Percentiles rank a stretch among this genome's conserved stretches.
These are phyloP conservation scores for Ceratonia siliqua DNA, from an alignment of 306 rosid genomes.

Conservation along the genomic window DNA sequence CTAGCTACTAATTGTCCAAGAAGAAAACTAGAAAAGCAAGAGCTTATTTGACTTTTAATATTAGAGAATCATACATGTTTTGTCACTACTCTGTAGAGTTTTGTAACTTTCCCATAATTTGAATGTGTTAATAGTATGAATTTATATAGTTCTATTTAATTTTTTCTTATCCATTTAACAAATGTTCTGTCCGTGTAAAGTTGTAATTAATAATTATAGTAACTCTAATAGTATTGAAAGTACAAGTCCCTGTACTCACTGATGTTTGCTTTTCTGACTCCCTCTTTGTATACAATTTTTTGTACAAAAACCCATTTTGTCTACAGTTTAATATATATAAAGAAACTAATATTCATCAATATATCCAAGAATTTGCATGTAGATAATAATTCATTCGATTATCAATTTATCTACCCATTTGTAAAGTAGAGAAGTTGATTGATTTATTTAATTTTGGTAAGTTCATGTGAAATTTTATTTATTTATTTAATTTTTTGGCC, in stretches of 20 bases:
- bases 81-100: neutral
- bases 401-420: too few relatives aligned
- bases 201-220: neutral
- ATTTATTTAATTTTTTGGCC: too few relatives aligned
- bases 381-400: too few relatives aligned
- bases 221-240: neutral
- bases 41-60: neutral
- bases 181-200: neutral
- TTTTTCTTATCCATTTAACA: neutral
- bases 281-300: neutral
- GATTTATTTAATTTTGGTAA: too few relatives aligned
- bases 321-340: too few relatives aligned
- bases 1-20: slow-evolving; percentile 17
- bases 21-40: neutral
- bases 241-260: neutral
- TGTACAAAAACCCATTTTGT: too few relatives aligned
- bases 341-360: too few relatives aligned
- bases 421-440: too few relatives aligned
- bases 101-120: neutral
- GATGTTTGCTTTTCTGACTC: neutral
- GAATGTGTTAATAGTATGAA: neutral
- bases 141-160: neutral
- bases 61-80: neutral
- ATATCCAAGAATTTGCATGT: too few relatives aligned
- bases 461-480: too few relatives aligned